phyloP scores from a whole-genome alignment of 192 early-diverging fungal genomes.

The Linnemannia elongata region DNA sequence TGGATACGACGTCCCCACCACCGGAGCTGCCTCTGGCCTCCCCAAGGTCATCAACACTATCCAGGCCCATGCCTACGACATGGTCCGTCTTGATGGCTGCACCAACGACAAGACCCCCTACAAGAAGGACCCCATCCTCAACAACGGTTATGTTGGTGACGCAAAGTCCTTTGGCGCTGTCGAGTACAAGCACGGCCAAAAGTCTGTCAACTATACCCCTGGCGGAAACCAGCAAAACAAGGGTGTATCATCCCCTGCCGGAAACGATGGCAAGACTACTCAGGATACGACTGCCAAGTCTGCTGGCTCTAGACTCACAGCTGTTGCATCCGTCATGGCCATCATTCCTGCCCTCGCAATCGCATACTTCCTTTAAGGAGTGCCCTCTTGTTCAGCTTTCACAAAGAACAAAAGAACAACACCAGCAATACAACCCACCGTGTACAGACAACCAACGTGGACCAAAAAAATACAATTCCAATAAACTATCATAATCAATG shows the following conservation, averaged over 20 bases:
- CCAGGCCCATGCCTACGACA: constrained; percentile 58
- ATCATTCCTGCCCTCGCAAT: constrained; percentile 20
- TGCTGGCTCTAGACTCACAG: not conserved
- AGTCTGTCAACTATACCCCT: constrained; percentile 23
- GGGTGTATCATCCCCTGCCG: not conserved
- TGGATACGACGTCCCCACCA: constrained; percentile 62
- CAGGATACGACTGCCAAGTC: not conserved
- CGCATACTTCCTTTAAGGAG: constrained; percentile 29
- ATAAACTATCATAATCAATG: constrained; percentile 9
- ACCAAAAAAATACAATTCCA: not conserved
- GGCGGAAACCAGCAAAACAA: not conserved
- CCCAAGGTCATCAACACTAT: constrained; percentile 57
- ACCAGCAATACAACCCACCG: not conserved
- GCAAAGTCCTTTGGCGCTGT: constrained; percentile 53
- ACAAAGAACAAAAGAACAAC: not conserved
- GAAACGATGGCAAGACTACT: constrained; percentile 4
- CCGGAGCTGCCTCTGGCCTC: constrained; percentile 56
- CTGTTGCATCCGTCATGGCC: constrained; percentile 3
- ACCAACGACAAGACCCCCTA: constrained; percentile 61
- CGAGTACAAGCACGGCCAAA: constrained; percentile 55
- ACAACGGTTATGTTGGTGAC: constrained; percentile 49
- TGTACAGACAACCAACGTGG: not conserved
- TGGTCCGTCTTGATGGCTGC: constrained; percentile 63
- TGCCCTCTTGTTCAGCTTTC: not conserved
- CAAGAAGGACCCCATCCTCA: constrained; percentile 43